phyloP scores from a whole-genome alignment of 2,329 filamentous ascomycete genomes.

The Juglanconis sp. region DNA sequence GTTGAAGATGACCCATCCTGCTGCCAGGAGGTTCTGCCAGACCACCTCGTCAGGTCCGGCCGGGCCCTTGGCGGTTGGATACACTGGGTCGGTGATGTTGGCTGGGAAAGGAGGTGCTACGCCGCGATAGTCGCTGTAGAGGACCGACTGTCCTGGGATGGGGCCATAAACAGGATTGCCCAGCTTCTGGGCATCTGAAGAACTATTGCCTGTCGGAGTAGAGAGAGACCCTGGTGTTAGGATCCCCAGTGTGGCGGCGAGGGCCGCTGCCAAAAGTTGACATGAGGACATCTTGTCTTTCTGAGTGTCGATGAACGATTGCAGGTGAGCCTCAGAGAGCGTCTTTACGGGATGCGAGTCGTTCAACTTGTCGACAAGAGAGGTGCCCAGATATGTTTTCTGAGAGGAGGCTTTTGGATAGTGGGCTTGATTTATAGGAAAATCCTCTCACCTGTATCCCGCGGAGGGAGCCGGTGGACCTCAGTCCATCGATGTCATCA shows the following conservation, averaged over 20 bases:
- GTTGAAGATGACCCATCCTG: slow-evolving; percentile 42
- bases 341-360: too few species aligned
- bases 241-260: background rate
- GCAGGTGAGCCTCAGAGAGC: too few species aligned
- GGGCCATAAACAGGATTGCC: background rate
- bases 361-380: too few species aligned
- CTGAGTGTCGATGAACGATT: too few species aligned
- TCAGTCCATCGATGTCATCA: too few species aligned
- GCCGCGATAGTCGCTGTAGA: slow-evolving; percentile 33
- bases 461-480: too few species aligned
- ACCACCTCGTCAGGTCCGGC: slow-evolving; percentile 37
- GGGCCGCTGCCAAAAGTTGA: background rate
- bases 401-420: too few species aligned
- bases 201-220: background rate
- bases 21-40: slow-evolving; percentile 41
- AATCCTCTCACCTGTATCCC: too few species aligned
- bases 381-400: too few species aligned
- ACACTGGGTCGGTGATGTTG: slow-evolving; percentile 31
- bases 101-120: slow-evolving; percentile 33
- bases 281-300: background rate
- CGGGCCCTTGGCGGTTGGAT: slow-evolving; percentile 17
- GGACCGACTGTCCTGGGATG: slow-evolving; percentile 4
- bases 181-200: background rate
- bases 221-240: background rate
- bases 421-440: too few species aligned